Percentiles rank a stretch among this genome's conserved stretches.
Evolutionary conservation across 2,329 filamentous ascomycete species (phyloP).

Genomic region (Aspergillus neoniger): DNA sequence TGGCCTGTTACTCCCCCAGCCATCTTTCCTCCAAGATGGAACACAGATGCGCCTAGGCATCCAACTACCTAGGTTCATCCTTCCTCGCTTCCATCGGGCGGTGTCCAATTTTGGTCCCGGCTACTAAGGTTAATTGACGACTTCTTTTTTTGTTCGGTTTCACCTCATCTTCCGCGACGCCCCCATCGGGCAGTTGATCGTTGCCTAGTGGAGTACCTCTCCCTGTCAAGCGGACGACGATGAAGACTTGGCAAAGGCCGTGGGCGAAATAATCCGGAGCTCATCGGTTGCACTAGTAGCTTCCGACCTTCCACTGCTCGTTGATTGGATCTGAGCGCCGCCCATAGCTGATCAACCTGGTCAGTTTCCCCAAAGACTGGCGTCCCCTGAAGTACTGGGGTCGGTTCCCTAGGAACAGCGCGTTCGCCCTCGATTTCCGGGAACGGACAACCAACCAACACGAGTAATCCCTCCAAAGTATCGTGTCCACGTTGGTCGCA

Average conservation of each 20-base stretch:
- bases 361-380: slow-evolving; percentile 14
- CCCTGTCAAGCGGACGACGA: neutral
- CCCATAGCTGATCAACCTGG: slow-evolving; percentile 8
- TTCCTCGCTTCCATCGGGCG: neutral
- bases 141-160: slow-evolving; percentile 1
- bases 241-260: slow-evolving; percentile 6
- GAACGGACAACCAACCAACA: slow-evolving; percentile 8
- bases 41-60: neutral
- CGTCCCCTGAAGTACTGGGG: slow-evolving; percentile 13
- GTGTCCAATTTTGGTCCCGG: neutral
- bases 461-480: neutral
- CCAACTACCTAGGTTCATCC: neutral
- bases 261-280: slow-evolving; percentile 6
- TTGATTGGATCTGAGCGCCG: slow-evolving; percentile 12
- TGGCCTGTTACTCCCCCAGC: no score
- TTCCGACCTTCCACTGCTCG: neutral
- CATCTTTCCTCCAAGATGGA: neutral
- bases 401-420: slow-evolving; percentile 1
- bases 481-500: slow-evolving; percentile 10
- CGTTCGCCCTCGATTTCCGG: slow-evolving; percentile 14
- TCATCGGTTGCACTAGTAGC: neutral
- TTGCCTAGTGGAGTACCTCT: neutral
- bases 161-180: neutral
- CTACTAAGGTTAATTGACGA: neutral
- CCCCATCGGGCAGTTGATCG: slow-evolving; percentile 1